Conservation (phyloP, 129 eudicot species). For the Chrysanthemum seticuspe region DNA sequence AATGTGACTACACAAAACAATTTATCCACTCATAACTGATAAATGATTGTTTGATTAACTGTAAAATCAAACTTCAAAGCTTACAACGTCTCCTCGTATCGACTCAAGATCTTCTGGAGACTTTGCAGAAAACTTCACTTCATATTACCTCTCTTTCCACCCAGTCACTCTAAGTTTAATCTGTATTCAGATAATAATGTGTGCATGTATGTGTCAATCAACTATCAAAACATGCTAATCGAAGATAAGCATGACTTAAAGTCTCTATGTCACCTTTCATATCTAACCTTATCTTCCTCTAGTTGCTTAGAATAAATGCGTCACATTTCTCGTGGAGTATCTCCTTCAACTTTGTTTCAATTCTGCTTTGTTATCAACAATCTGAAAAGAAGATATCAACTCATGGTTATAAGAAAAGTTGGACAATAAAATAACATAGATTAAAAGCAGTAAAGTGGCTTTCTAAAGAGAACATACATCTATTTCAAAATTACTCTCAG, state of each 20-base stretch:
- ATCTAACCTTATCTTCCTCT: conserved; percentile 72
- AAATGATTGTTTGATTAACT: no score
- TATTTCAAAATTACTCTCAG: conserved; percentile 61
- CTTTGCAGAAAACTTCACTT: conserved; percentile 64
- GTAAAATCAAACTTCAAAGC: conserved; percentile 7
- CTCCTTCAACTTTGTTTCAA: conserved; percentile 61
- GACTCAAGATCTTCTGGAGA: conserved; percentile 59
- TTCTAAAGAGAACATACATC: conserved; percentile 40
- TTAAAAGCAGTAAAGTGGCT: neutral
- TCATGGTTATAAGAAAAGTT: neutral
- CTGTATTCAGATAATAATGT: conserved; percentile 25
- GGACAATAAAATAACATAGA: neutral
- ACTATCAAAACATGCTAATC: neutral
- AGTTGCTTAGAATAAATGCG: conserved; percentile 46
- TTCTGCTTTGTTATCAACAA: conserved; percentile 60
- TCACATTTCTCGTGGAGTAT: conserved; percentile 62
- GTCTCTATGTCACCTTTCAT: neutral
- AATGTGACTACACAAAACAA: no score
- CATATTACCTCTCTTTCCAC: conserved; percentile 83
- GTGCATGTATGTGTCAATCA: neutral
- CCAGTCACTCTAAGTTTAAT: conserved; percentile 70
- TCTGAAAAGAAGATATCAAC: conserved; percentile 26
- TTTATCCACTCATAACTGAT: no score
- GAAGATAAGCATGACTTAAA: neutral
- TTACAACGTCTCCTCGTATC: conserved; percentile 63